Evolutionary conservation across 768 basidiomycete species (phyloP), one percentile per base, ranked within the genome.

Genomic region (Tephrocybe sp.): DNA sequence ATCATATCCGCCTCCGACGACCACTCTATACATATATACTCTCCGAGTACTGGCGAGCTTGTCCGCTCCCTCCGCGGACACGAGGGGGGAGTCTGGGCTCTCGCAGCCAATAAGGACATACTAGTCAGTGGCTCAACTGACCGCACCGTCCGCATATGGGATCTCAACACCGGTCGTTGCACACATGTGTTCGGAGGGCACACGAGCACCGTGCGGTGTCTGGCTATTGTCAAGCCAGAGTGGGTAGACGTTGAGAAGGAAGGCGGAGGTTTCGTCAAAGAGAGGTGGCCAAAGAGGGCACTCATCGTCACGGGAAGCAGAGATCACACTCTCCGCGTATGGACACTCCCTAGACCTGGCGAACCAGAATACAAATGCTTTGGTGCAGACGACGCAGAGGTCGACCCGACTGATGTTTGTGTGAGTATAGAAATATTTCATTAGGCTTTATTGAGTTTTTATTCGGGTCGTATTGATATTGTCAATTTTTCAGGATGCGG

Each of bases 1-100:
- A 92, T 99, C 69, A 92, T 99, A 61, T 94, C 91, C 10, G 94
- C 95, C 10, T 95, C 93, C 0, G 95, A 99, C 66, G 94, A 97
- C 67, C 92, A 97, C 59, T 90, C 92, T 3, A 97, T 98, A 61
- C 91, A 94, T 61, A 84, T 99, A 39, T 97, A 95, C 65, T 88
- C 86, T 19, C 94, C 91, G n/a, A 65, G 78, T 22, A 89, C 86
- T 0, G 95, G 95, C 11, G 76, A 81, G 30, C 77, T 90, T 18
- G 66, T 86, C 4, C 82, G 79, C 34, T 80, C 85, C 1, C 76
- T 98, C 36, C 78, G 88, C 50, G 95, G 94, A 3, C 94, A 98
- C 59, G 90, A 93, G 57, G 94, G 94, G 42, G 94, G 94, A n/a
- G 93, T 97, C 2, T 97, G 94, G 94, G 94, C 94, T 12, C 73